Evolutionary conservation across 495 filamentous ascomycete genomes (phyloP).

Genomic region (Stereocaulon alpinum): DNA sequence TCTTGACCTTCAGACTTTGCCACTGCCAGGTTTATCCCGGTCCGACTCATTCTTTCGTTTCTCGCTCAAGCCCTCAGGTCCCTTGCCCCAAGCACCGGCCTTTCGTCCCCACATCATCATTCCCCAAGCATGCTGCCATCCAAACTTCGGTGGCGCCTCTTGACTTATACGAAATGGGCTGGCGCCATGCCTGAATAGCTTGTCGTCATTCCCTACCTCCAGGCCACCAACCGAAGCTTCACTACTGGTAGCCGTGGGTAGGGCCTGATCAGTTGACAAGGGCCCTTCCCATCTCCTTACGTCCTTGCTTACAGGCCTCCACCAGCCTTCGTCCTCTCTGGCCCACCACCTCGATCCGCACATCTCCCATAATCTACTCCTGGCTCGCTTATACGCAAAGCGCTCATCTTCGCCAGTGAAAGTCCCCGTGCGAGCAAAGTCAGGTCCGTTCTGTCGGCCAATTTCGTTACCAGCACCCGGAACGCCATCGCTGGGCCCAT

Average conservation of each 20-base stretch:
- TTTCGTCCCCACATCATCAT: slow-evolving; percentile 43
- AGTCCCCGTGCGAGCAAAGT: slow-evolving; percentile 43
- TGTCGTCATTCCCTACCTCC: slow-evolving; percentile 22
- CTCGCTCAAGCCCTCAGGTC: slow-evolving; percentile 34
- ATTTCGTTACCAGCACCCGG: slow-evolving; percentile 22
- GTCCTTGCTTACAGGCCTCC: slow-evolving; percentile 50
- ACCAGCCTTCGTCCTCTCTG: slow-evolving; percentile 44
- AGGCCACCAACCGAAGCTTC: slow-evolving; percentile 25
- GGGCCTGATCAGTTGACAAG: neutral
- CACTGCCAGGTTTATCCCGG: too few species aligned
- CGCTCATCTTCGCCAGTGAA: slow-evolving; percentile 65
- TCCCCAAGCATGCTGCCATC: slow-evolving; percentile 42
- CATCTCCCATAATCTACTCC: slow-evolving; percentile 60
- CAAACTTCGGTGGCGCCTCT: slow-evolving; percentile 38
- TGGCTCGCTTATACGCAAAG: slow-evolving; percentile 61
- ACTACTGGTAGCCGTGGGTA: slow-evolving; percentile 14
- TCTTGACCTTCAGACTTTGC: too few species aligned
- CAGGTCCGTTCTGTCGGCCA: slow-evolving; percentile 13
- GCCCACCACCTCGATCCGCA: slow-evolving; percentile 52
- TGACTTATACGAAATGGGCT: slow-evolving; percentile 36
- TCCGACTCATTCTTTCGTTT: slow-evolving; percentile 14
- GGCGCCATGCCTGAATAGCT: slow-evolving; percentile 28
- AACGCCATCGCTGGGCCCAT: slow-evolving; percentile 17
- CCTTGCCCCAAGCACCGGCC: slow-evolving; percentile 43
- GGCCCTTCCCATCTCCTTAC: slow-evolving; percentile 48